Percentiles rank a stretch among this genome's conserved stretches.
Evolutionary conservation across 2,329 filamentous ascomycete species (phyloP).

Genomic region (Verticillium alfalfae): DNA sequence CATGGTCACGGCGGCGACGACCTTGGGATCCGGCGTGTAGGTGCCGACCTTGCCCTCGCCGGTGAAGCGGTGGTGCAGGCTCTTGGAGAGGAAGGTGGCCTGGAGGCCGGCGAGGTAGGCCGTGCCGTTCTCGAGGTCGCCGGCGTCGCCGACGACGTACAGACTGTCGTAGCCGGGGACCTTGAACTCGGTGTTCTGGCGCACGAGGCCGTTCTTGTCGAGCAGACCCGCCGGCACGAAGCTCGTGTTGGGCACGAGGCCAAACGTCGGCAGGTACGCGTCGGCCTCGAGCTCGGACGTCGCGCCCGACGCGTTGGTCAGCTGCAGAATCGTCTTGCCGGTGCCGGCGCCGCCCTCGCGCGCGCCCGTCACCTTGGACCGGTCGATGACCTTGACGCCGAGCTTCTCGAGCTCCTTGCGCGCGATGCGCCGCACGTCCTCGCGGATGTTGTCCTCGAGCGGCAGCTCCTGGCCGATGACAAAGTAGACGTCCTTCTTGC

Average conservation of each 20-base stretch:
- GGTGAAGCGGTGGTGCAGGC: constrained; percentile 19
- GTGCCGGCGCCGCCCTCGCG: constrained; percentile 17
- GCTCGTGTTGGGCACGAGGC: constrained; percentile 36
- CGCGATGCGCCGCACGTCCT: constrained; percentile 31
- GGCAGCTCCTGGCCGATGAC: constrained; percentile 32
- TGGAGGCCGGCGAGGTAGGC: constrained; percentile 24
- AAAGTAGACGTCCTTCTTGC: constrained; percentile 41
- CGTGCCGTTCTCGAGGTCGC: constrained; percentile 30
- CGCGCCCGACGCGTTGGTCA: constrained; percentile 24
- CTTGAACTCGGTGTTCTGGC: constrained; percentile 30
- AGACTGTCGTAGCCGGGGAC: constrained; percentile 29
- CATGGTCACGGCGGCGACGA: constrained; percentile 29
- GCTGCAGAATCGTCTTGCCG: constrained; percentile 20
- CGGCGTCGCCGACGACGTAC: constrained; percentile 38
- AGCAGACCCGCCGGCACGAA: constrained; percentile 33
- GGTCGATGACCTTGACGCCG: constrained; percentile 33
- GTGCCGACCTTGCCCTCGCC: constrained; percentile 15
- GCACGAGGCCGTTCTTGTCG: constrained; percentile 25
- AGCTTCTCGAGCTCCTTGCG: constrained; percentile 34
- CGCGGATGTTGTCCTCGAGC: constrained; percentile 22
- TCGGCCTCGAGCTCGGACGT: constrained; percentile 32
- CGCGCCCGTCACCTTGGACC: constrained; percentile 26
- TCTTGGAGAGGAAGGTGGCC: constrained; percentile 25
- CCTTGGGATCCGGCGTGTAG: constrained; percentile 19
- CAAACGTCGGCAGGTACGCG: constrained; percentile 42